Percentiles rank a stretch among this genome's conserved stretches.
phyloP scores from a whole-genome alignment of 139 green algal genomes.

The Ulvella scutata region DNA sequence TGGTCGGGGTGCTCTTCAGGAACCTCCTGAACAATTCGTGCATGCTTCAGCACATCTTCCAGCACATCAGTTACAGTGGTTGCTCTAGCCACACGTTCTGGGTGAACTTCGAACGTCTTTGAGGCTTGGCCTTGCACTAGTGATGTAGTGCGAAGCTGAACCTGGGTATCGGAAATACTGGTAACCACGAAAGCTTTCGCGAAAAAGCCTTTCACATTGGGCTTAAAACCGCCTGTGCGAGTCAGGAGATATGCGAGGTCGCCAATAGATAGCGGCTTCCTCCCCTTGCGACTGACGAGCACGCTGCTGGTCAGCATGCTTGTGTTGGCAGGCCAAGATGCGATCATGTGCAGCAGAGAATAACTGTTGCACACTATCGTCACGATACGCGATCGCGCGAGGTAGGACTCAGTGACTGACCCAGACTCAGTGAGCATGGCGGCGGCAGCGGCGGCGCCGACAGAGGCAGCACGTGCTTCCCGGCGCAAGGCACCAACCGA shows the following conservation, averaged over 20 bases:
- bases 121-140: not conserved
- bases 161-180: not conserved
- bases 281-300: not conserved
- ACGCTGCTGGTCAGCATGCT: not conserved
- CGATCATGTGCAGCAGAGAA: not conserved
- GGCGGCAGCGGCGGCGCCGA: too few species aligned
- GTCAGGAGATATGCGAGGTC: not conserved
- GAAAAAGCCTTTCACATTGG: not conserved
- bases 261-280: not conserved
- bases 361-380: not conserved
- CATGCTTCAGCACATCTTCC: not conserved
- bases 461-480: too few species aligned
- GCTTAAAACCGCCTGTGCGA: not conserved
- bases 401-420: too few species aligned
- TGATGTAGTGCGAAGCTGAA: not conserved
- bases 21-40: not conserved
- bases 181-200: not conserved
- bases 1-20: not conserved
- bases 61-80: not conserved
- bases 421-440: too few species aligned
- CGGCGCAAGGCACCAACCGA: too few species aligned
- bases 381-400: not conserved
- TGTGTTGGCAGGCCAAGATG: not conserved
- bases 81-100: not conserved
- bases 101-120: not conserved